These are phyloP conservation scores for Stramenopiles sp. DNA, from an alignment of 352 stramenopile genomes.

Conservation along the genomic window DNA sequence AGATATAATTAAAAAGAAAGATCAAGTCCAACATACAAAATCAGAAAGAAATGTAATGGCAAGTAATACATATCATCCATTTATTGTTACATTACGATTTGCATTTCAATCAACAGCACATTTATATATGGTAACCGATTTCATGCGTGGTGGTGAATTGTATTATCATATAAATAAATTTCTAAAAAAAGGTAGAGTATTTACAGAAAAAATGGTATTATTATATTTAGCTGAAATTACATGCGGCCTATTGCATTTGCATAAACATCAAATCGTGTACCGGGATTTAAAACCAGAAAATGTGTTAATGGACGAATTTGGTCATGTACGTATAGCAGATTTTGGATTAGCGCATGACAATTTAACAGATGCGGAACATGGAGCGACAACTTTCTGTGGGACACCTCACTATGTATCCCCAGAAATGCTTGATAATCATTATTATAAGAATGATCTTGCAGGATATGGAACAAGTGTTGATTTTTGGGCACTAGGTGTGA, in stretches of 20 bases:
- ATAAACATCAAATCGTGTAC: conserved; percentile 86
- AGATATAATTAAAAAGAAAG: conserved; percentile 65
- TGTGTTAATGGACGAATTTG: conserved; percentile 72
- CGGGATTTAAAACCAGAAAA: conserved; percentile 89
- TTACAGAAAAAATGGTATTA: conserved; percentile 36
- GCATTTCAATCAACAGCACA: conserved; percentile 79
- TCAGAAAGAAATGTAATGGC: conserved; percentile 75
- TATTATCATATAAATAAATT: conserved; percentile 52
- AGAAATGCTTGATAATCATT: conserved; percentile 77
- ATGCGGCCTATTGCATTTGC: conserved; percentile 65
- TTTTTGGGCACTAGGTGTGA: conserved; percentile 75
- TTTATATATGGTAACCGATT: conserved; percentile 73
- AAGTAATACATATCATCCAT: conserved; percentile 67
- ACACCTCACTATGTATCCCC: conserved; percentile 82
- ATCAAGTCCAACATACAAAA: conserved; percentile 75
- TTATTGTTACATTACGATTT: conserved; percentile 70
- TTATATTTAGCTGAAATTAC: conserved; percentile 79
- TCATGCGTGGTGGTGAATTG: conserved; percentile 67
- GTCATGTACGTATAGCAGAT: conserved; percentile 77
- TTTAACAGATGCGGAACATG: conserved; percentile 54
- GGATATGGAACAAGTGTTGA: conserved; percentile 68
- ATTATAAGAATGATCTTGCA: conserved; percentile 31
- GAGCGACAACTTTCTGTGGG: conserved; percentile 65
- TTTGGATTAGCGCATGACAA: conserved; percentile 82
- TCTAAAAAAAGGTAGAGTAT: background rate